These are phyloP conservation scores for Auriculariales sp. DNA, from an alignment of 768 basidiomycete species.

Conservation along the genomic window DNA sequence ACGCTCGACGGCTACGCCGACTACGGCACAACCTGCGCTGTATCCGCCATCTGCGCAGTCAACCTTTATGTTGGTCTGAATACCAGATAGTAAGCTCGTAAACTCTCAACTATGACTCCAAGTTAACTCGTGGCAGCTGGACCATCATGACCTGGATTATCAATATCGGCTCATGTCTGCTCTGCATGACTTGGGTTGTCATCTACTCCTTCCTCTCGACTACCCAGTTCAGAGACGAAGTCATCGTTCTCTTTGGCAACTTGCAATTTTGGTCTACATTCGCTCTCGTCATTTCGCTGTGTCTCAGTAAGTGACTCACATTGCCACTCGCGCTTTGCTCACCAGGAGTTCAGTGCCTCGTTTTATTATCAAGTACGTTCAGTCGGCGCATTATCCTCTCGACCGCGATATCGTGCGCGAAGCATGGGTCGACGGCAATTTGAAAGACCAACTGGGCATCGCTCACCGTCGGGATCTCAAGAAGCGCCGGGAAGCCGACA, in stretches of 20 bases:
- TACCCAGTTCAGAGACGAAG: slow-evolving; percentile 58
- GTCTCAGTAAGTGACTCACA: slow-evolving; percentile 6
- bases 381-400: slow-evolving; percentile 55
- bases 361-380: slow-evolving; percentile 61
- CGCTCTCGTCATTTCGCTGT: slow-evolving; percentile 50
- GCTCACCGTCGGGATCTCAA: slow-evolving; percentile 32
- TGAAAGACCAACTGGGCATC: slow-evolving; percentile 71
- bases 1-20: slow-evolving; percentile 70
- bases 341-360: slow-evolving; percentile 46
- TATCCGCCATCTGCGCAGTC: slow-evolving; percentile 75
- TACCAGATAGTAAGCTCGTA: slow-evolving; percentile 63
- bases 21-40: slow-evolving; percentile 84
- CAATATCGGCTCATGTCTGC: slow-evolving; percentile 62
- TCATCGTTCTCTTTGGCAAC: slow-evolving; percentile 57
- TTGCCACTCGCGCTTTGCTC: slow-evolving; percentile 1
- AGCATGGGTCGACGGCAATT: slow-evolving; percentile 72
- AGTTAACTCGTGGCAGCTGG: slow-evolving; percentile 34
- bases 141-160: slow-evolving; percentile 75
- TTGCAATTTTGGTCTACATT: slow-evolving; percentile 78
- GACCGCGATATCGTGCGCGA: slow-evolving; percentile 90
- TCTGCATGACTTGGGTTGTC: slow-evolving; percentile 78
- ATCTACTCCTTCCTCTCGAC: slow-evolving; percentile 74
- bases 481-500: neutral
- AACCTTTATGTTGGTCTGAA: slow-evolving; percentile 85
- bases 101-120: slow-evolving; percentile 6